Percentiles rank a stretch among this genome's conserved stretches.
Evolutionary conservation across 2,329 filamentous ascomycete genomes (phyloP).

Genomic region (Lasiodiplodia gonubiensis): DNA sequence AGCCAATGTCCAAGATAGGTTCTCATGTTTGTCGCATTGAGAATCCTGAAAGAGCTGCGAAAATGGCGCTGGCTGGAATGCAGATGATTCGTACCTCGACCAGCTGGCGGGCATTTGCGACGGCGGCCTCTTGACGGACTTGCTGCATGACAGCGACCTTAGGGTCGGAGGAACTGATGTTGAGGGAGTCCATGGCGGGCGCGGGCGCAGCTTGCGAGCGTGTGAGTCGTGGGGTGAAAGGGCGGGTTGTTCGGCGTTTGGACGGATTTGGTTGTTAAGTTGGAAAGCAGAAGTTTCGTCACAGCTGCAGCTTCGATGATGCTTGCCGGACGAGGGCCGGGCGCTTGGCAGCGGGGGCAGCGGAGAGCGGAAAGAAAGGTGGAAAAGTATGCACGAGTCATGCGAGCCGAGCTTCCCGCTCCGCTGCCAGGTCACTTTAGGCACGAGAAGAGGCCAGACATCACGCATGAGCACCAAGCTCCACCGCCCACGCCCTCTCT

Average conservation of each 20-base stretch:
- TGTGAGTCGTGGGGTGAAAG: background rate
- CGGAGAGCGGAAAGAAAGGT: background rate
- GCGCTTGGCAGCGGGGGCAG: constrained; percentile 7
- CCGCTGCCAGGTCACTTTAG: constrained; percentile 9
- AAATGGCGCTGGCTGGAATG: background rate
- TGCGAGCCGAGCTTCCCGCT: constrained; percentile 11
- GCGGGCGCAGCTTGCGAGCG: background rate
- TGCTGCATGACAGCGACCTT: constrained; percentile 58
- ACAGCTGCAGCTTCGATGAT: constrained; percentile 13
- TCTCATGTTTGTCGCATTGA: background rate
- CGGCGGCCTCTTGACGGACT: constrained; percentile 59
- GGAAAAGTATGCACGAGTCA: constrained; percentile 3
- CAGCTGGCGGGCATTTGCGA: constrained; percentile 57
- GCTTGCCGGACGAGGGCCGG: constrained; percentile 3
- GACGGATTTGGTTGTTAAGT: background rate
- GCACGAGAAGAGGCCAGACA: constrained; percentile 29
- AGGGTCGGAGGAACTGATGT: constrained; percentile 44
- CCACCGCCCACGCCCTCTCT: constrained; percentile 11
- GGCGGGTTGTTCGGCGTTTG: background rate
- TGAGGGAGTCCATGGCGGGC: constrained; percentile 35
- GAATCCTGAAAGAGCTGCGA: background rate
- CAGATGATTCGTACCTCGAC: constrained; percentile 49
- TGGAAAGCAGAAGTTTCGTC: constrained; percentile 20
- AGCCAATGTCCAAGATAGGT: background rate
- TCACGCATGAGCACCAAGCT: constrained; percentile 23